phyloP scores from a whole-genome alignment of 1,284 basidiomycete species.

The Bondarzewia mesenterica region DNA sequence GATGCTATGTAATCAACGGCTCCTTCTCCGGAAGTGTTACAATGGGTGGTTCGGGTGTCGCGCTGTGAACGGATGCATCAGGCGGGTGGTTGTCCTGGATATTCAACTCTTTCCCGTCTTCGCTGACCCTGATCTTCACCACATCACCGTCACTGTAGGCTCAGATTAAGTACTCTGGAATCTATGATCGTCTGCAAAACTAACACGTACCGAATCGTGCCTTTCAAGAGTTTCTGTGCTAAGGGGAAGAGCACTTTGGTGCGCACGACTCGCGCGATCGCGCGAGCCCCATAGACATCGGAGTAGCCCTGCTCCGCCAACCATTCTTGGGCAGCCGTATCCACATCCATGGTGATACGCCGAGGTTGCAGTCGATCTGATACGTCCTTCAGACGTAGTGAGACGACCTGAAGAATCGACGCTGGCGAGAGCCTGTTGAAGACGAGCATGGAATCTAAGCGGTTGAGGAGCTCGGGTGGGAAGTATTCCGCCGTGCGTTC shows the following conservation, averaged over 20 bases:
- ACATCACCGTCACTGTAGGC: conserved; percentile 49
- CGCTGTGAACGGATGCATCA: conserved; percentile 24
- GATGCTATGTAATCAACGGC: too few relatives aligned
- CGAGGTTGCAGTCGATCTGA: conserved; percentile 56
- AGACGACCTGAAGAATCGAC: conserved; percentile 74
- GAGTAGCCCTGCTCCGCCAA: conserved; percentile 79
- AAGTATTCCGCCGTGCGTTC: conserved; percentile 72
- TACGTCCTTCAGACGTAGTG: conserved; percentile 69
- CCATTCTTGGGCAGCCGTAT: conserved; percentile 59
- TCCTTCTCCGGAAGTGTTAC: too few relatives aligned
- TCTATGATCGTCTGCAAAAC: neutral
- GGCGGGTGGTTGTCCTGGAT: conserved; percentile 52
- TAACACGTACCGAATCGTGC: conserved; percentile 57
- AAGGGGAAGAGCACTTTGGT: conserved; percentile 74
- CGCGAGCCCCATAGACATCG: conserved; percentile 80
- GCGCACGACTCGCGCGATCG: conserved; percentile 74
- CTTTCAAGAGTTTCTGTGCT: conserved; percentile 67
- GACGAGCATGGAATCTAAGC: conserved; percentile 80
- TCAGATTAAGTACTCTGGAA: neutral
- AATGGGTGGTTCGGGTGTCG: neutral
- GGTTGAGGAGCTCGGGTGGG: conserved; percentile 87
- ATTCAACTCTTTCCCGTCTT: conserved; percentile 36
- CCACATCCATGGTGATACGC: conserved; percentile 69
- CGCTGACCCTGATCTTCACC: conserved; percentile 43
- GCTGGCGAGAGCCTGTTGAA: conserved; percentile 82